phyloP scores from a whole-genome alignment of 2,329 filamentous ascomycete species.

The Pseudogymnoascus sp. region DNA sequence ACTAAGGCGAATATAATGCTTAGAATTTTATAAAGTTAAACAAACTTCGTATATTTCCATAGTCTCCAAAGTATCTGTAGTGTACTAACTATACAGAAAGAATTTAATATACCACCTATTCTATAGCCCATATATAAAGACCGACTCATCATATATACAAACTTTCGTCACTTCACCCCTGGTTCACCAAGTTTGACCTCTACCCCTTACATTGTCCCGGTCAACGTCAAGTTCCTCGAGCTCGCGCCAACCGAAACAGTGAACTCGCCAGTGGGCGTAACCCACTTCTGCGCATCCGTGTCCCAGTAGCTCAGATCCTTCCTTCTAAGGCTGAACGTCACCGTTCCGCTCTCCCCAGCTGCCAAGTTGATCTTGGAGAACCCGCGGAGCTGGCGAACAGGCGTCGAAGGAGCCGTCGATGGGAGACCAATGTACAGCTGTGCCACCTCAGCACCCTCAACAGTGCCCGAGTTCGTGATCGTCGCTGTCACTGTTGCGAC shows the following conservation, averaged over 20 bases:
- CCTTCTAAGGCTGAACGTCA: slow-evolving; percentile 60
- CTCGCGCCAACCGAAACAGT: slow-evolving; percentile 26
- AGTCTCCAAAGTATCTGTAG: background rate
- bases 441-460: slow-evolving; percentile 42
- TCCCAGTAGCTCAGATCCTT: slow-evolving; percentile 89
- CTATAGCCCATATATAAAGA: background rate
- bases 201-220: slow-evolving; percentile 20
- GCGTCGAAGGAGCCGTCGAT: slow-evolving; percentile 32
- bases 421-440: slow-evolving; percentile 35
- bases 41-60: background rate
- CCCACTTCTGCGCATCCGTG: slow-evolving; percentile 71
- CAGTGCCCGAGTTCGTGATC: slow-evolving; percentile 53
- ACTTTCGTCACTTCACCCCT: slow-evolving; percentile 9
- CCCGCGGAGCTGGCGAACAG: slow-evolving; percentile 53
- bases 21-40: background rate
- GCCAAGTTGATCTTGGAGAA: slow-evolving; percentile 49
- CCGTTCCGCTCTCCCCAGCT: slow-evolving; percentile 35
- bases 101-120: background rate
- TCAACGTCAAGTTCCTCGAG: slow-evolving; percentile 24
- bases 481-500: slow-evolving; percentile 49
- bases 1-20: background rate
- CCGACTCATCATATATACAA: slow-evolving; percentile 4
- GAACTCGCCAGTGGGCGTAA: slow-evolving; percentile 31
- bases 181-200: slow-evolving; percentile 31
- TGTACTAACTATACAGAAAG: background rate